Percentiles rank a stretch among this genome's conserved stretches.
Conservation (phyloP, 2,329 filamentous ascomycete species). For the Calonectria henricotiae region DNA sequence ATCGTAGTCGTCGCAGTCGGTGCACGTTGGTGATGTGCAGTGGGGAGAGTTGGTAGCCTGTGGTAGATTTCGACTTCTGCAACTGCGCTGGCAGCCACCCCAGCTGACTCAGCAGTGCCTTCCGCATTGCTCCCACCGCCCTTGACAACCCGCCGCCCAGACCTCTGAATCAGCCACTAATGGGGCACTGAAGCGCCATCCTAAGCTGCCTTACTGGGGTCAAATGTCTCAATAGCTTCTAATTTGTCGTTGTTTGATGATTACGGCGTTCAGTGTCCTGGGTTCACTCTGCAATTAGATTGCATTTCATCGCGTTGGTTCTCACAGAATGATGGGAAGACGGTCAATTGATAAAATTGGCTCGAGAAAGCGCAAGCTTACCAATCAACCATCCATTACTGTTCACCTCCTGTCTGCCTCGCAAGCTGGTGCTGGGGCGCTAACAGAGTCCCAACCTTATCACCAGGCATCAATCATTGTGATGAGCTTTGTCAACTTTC, state of each 20-base stretch:
- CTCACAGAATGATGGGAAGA: not conserved
- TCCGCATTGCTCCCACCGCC: slow-evolving; percentile 25
- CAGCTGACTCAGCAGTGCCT: slow-evolving; percentile 48
- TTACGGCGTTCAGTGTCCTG: no score
- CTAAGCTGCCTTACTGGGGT: not conserved
- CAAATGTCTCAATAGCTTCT: not conserved
- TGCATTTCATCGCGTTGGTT: not conserved
- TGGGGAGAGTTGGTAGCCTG: slow-evolving; percentile 58
- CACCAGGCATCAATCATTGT: not conserved
- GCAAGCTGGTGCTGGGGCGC: not conserved
- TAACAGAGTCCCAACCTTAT: no score
- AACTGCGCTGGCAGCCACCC: slow-evolving; percentile 40
- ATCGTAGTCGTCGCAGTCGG: slow-evolving; percentile 38
- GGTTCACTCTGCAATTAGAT: not conserved
- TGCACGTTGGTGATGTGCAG: slow-evolving; percentile 57
- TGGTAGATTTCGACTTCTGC: slow-evolving; percentile 54
- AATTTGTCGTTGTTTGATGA: not conserved
- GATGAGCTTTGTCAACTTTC: not conserved
- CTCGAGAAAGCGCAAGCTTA: not conserved
- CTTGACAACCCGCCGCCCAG: slow-evolving; percentile 12
- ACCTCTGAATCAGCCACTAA: slow-evolving; percentile 28
- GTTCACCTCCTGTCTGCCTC: not conserved
- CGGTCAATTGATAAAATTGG: not conserved
- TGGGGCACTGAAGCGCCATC: not conserved
- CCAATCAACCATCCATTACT: not conserved